Evolutionary conservation across 306 rosid species (phyloP), one percentile per base, ranked within the genome.

Genomic region (Pyrus pyrifolia): DNA sequence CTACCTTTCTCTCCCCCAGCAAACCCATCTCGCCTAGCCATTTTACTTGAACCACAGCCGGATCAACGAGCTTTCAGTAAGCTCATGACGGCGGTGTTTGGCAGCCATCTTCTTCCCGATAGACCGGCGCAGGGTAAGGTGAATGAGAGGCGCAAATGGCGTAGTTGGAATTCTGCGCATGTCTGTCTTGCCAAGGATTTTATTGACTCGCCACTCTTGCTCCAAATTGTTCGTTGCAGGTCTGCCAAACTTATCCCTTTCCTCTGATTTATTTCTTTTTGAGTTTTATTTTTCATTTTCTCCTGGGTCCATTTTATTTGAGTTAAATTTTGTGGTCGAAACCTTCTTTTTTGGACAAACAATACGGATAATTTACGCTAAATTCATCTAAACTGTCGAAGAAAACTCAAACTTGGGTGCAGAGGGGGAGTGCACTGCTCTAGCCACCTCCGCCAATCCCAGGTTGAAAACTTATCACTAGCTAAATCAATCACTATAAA

Each of bases 191-290:
- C 68, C 82, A n/a, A 79, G 81, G 68, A 62, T 68, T 33, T 78
- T 77, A 45, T 74, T 73, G 75, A 59, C 68, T 6, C 80, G 83
- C 45, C 76, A 71, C 61, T 88, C 66, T 35, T 78, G 67, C 31
- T 17, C 87, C 73, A 90, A 88, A 11, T 80, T 90, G 69, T 88
- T 87, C 53, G 82, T 91, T 14, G 81, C 86, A 81, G 93, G 96
- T 91, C 21, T 21, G 64, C 77, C 42, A 42, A 18, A 30, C 42
- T 23, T 31, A 0, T 42, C 25, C 13, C 52, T 12, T 19, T 27
- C 2, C 8, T 64, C 19, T 2, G 11, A 19, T 42, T 22, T 14
- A 8, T 60, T 75, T 27, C 3, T 21, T 27, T 3, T 4, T 22
- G 30, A 13, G 12, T 38, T 63, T 14, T 18, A 1, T 17, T 30